Evolutionary conservation across 306 rosid species (phyloP).

Genomic region (Medicago ruthenica): DNA sequence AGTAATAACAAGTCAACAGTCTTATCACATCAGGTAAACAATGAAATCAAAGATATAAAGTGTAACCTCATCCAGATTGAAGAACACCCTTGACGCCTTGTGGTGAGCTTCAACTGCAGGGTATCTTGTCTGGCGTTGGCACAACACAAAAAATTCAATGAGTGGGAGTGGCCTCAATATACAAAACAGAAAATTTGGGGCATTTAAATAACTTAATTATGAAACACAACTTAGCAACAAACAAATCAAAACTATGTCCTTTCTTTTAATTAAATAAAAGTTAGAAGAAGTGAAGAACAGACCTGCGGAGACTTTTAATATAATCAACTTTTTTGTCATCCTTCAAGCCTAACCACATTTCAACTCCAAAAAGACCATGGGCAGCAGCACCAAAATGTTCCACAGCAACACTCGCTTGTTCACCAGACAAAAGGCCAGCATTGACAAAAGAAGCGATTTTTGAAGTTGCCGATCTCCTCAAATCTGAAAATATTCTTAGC

Average conservation of each 20-base stretch:
- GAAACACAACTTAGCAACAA: not conserved
- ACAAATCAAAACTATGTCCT: not conserved
- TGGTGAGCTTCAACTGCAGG: too few species aligned
- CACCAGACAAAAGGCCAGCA: not conserved
- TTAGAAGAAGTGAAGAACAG: not conserved
- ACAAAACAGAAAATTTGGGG: not conserved
- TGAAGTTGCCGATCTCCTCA: not conserved
- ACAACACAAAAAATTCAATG: too few species aligned
- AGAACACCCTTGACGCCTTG: too few species aligned
- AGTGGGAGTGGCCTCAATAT: too few species aligned
- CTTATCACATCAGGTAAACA: too few species aligned
- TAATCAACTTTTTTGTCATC: not conserved
- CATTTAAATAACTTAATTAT: not conserved
- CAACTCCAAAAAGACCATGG: too few species aligned
- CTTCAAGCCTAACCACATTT: not conserved
- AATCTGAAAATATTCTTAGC: not conserved
- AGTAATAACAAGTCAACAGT: too few species aligned
- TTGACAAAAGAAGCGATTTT: not conserved
- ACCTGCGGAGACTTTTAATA: not conserved
- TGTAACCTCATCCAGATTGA: too few species aligned
- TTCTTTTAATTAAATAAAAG: not conserved
- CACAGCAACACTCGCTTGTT: not conserved
- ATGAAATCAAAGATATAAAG: too few species aligned
- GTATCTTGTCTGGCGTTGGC: too few species aligned
- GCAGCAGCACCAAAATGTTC: not conserved